phyloP scores from a whole-genome alignment of 1,284 basidiomycete genomes.

The Polyporus tsugae region DNA sequence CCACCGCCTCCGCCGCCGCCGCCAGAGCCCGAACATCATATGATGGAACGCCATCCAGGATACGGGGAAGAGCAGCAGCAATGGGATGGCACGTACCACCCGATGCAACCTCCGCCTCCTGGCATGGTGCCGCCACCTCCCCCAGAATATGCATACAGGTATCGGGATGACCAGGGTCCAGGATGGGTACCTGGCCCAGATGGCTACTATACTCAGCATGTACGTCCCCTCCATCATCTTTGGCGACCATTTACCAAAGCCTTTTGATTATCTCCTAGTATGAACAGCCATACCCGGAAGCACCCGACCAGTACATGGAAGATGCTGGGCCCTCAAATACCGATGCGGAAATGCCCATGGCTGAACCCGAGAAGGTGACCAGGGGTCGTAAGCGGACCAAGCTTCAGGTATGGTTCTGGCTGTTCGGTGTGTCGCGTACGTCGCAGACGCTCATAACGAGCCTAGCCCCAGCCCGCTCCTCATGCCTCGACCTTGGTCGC shows the following conservation, averaged over 20 bases:
- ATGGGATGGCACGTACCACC: constrained; percentile 54
- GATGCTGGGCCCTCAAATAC: constrained; percentile 55
- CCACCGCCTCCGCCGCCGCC: constrained; percentile 39
- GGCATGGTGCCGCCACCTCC: constrained; percentile 53
- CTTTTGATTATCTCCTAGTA: constrained; percentile 41
- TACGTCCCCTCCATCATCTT: constrained; percentile 32
- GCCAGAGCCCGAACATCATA: constrained; percentile 42
- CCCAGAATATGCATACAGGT: constrained; percentile 59
- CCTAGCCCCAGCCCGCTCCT: constrained; percentile 61
- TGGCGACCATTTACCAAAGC: not conserved
- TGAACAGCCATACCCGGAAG: constrained; percentile 51
- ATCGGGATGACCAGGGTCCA: constrained; percentile 61
- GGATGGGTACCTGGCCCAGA: constrained; percentile 48
- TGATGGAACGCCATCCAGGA: constrained; percentile 55
- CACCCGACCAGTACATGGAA: constrained; percentile 54
- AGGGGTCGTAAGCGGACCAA: constrained; percentile 73
- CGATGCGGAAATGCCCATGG: constrained; percentile 41
- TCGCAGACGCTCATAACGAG: not conserved
- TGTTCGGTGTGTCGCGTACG: not conserved
- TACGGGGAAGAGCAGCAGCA: constrained; percentile 54
- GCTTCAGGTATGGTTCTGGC: constrained; percentile 52
- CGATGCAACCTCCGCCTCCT: constrained; percentile 50
- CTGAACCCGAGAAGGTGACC: constrained; percentile 45
- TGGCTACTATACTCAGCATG: constrained; percentile 66
- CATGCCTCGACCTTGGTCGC: constrained; percentile 70